These are phyloP conservation scores for Chaetomiaceae sp. DNA, from an alignment of 2,329 filamentous ascomycete species.

Conservation along the genomic window DNA sequence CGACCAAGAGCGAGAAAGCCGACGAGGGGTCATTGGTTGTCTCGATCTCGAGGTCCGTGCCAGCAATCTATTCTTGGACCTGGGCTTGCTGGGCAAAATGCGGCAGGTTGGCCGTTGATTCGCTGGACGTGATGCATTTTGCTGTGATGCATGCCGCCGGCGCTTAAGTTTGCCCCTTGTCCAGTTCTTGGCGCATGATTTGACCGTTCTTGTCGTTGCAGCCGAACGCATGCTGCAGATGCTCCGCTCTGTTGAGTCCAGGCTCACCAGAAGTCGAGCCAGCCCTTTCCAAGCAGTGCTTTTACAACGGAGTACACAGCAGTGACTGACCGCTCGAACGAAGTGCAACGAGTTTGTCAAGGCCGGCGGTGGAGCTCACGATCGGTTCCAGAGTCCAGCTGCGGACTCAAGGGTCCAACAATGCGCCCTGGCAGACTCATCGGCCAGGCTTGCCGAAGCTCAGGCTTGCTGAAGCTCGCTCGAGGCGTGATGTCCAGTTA, in stretches of 20 bases:
- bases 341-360: no score
- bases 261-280: no score
- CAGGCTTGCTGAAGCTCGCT: no score
- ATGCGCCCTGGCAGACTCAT: no score
- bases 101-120: slow-evolving; percentile 19
- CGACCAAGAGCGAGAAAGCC: slow-evolving; percentile 1
- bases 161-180: slow-evolving; percentile 25
- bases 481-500: no score
- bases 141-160: slow-evolving; percentile 25
- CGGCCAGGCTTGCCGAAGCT: no score
- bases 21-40: background rate
- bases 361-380: no score
- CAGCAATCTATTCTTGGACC: slow-evolving; percentile 29
- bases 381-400: no score
- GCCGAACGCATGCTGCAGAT: slow-evolving; percentile 3
- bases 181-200: slow-evolving; percentile 22
- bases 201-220: slow-evolving; percentile 19
- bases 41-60: slow-evolving; percentile 22
- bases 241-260: slow-evolving; percentile 4
- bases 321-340: no score
- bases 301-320: no score
- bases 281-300: background rate
- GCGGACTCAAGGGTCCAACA: no score
- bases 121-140: slow-evolving; percentile 16
- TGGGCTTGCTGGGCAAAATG: slow-evolving; percentile 24